phyloP scores from a whole-genome alignment of 257 asterid genomes.

The Fraxinus quadrangulata region DNA sequence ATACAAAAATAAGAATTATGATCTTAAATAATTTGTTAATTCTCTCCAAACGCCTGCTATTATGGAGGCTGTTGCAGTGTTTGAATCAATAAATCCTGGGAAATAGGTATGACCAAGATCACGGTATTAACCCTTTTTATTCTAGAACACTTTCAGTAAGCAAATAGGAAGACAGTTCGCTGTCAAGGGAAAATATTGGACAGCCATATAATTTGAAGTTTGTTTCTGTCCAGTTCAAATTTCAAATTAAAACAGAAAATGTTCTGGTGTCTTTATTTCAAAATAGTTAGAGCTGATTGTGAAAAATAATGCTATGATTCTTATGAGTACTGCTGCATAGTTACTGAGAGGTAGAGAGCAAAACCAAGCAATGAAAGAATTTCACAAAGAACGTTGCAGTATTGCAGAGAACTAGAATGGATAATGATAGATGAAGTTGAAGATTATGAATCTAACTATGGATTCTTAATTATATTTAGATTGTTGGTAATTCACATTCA shows the following conservation, averaged over 20 bases:
- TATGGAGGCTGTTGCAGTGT: not conserved
- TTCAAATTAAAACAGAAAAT: no score
- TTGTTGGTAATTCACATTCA: not conserved
- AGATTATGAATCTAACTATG: not conserved
- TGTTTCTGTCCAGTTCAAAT: not conserved
- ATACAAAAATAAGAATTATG: not conserved
- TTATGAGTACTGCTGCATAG: not conserved
- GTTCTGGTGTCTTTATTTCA: not conserved
- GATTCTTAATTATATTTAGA: not conserved
- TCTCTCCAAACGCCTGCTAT: not conserved
- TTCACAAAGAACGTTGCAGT: not conserved
- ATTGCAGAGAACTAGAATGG: not conserved
- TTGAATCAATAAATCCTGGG: not conserved
- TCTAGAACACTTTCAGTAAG: conserved; percentile 7
- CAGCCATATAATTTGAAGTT: not conserved
- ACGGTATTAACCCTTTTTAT: not conserved
- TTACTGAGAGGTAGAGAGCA: not conserved
- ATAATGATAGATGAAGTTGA: not conserved
- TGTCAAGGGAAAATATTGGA: not conserved
- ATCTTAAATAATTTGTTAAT: not conserved
- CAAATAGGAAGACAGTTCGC: not conserved
- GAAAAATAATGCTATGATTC: not conserved
- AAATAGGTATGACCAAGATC: not conserved
- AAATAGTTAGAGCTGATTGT: not conserved
- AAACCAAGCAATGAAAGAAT: not conserved